phyloP scores from a whole-genome alignment of 106 monocot species.

The Phalaenopsis equestris region DNA sequence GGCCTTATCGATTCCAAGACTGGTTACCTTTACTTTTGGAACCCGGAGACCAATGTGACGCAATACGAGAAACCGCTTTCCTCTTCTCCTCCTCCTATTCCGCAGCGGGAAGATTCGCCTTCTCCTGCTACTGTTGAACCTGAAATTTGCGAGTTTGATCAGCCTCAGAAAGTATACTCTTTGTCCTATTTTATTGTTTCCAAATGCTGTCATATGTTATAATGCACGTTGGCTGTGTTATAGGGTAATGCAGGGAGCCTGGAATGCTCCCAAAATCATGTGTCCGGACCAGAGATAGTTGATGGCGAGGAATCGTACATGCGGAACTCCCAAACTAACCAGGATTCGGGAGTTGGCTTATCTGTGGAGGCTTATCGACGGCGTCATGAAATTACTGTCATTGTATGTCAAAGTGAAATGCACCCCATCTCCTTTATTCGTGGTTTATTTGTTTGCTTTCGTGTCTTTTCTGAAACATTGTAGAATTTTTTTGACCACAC shows the following conservation, averaged over 20 bases:
- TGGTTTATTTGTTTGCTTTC: background rate
- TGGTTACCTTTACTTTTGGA: slow-evolving; percentile 50
- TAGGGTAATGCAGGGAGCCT: background rate
- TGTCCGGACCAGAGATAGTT: slow-evolving; percentile 3
- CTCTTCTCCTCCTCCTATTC: background rate
- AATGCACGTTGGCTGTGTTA: background rate
- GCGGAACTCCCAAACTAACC: slow-evolving; percentile 1
- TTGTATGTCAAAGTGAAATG: slow-evolving; percentile 28
- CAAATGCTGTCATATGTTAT: slow-evolving; percentile 2
- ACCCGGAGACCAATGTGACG: slow-evolving; percentile 42
- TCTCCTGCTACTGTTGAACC: background rate
- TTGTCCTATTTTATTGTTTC: background rate
- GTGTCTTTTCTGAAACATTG: background rate
- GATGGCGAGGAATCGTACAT: slow-evolving; percentile 12
- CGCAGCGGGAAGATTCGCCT: background rate
- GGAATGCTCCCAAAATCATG: slow-evolving; percentile 5
- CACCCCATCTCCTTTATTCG: background rate
- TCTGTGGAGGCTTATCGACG: slow-evolving; percentile 60
- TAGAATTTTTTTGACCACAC: background rate
- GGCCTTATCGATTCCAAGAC: slow-evolving; percentile 39
- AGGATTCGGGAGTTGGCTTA: slow-evolving; percentile 16
- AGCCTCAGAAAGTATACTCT: background rate
- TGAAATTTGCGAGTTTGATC: background rate
- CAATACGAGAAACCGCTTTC: slow-evolving; percentile 39
- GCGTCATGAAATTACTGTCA: slow-evolving; percentile 69